These are phyloP conservation scores for Abelmoschus esculentus DNA, from an alignment of 345 rosid species.

Conservation along the genomic window DNA sequence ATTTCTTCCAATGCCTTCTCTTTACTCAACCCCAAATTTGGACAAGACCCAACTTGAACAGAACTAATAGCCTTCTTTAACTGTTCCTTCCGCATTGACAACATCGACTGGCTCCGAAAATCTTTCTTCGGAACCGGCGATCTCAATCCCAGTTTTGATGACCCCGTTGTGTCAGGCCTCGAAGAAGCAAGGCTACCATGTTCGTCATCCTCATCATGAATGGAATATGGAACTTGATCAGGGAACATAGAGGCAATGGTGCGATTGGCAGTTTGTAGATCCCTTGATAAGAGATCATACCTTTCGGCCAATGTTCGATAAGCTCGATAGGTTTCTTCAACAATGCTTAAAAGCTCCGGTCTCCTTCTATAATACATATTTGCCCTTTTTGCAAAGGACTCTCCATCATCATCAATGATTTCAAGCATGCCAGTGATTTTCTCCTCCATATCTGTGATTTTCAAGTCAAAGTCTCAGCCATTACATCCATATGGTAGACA, in stretches of 20 bases:
- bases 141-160: conserved; percentile 32
- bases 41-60: conserved; percentile 20
- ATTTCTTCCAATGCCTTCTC: conserved; percentile 57
- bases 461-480: neutral
- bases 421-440: conserved; percentile 42
- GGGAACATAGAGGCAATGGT: conserved; percentile 71
- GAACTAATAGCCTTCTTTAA: conserved; percentile 25
- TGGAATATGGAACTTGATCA: conserved; percentile 50
- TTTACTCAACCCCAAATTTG: conserved; percentile 46
- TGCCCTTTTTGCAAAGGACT: conserved; percentile 58
- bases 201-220: conserved; percentile 48
- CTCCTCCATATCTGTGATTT: conserved; percentile 62
- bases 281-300: conserved; percentile 54
- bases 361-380: conserved; percentile 74
- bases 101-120: conserved; percentile 31
- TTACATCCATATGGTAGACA: neutral
- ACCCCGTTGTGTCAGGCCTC: conserved; percentile 22
- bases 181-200: conserved; percentile 8
- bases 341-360: conserved; percentile 58
- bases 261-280: conserved; percentile 66
- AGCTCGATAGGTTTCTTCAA: conserved; percentile 58
- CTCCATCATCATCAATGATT: conserved; percentile 67
- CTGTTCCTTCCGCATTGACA: conserved; percentile 30
- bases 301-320: conserved; percentile 76
- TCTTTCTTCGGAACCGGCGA: conserved; percentile 48